These are phyloP conservation scores for Actinomucor elegans DNA, from an alignment of 371 early-diverging fungal genomes.

Conservation along the genomic window DNA sequence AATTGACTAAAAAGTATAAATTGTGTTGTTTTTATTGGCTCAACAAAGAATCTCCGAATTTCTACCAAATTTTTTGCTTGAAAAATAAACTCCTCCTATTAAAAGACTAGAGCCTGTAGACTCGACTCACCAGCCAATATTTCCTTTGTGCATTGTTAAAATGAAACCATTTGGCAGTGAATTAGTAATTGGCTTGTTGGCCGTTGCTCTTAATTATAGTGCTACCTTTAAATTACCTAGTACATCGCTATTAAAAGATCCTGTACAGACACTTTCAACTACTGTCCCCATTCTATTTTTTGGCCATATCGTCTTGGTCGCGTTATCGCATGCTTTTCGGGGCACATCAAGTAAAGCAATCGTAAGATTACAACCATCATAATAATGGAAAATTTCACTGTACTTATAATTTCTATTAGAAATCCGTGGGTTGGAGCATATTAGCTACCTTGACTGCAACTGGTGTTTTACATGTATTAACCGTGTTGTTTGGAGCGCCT, in stretches of 20 bases:
- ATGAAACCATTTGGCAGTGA: constrained; percentile 22
- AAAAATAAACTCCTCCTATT: too few species aligned
- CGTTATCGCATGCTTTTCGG: constrained; percentile 16
- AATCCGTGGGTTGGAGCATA: constrained; percentile 27
- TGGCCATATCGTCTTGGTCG: constrained; percentile 30
- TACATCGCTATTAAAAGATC: constrained; percentile 39
- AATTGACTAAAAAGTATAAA: too few species aligned
- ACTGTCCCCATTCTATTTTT: constrained; percentile 35
- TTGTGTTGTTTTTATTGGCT: too few species aligned
- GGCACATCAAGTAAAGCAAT: constrained; percentile 8
- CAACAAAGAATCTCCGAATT: too few species aligned
- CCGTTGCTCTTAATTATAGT: constrained; percentile 30
- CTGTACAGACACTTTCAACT: constrained; percentile 33
- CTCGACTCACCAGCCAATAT: too few species aligned
- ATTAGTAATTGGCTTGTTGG: constrained; percentile 13
- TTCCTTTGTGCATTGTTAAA: too few species aligned
- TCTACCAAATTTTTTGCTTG: too few species aligned
- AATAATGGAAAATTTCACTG: not conserved
- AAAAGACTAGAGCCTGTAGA: too few species aligned
- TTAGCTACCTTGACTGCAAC: constrained; percentile 19
- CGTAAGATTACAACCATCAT: not conserved
- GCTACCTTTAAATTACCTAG: constrained; percentile 38
- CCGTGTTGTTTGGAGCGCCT: constrained; percentile 46
- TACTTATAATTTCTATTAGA: constrained; percentile 2
- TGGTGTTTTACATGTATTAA: constrained; percentile 30